Percentiles rank a stretch among this genome's conserved stretches.
phyloP scores from a whole-genome alignment of 768 basidiomycete genomes.

The Gautieria morchelliformis region DNA sequence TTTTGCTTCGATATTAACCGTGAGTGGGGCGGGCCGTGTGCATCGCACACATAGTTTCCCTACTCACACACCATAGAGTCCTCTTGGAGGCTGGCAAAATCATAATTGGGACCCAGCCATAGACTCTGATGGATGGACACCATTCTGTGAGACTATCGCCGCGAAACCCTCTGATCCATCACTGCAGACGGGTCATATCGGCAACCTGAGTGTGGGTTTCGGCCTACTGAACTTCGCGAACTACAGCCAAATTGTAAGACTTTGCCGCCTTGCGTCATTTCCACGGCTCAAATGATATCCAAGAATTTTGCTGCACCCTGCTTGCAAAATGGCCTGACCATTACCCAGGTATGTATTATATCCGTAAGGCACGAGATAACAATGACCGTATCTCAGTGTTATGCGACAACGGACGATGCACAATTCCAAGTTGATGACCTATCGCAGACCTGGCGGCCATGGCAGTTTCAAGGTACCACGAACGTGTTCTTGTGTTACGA shows the following conservation, averaged over 20 bases:
- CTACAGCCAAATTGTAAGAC: conserved; percentile 60
- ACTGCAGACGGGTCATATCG: conserved; percentile 9
- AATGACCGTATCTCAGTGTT: conserved; percentile 45
- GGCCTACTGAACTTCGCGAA: conserved; percentile 62
- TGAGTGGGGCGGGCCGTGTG: conserved; percentile 24
- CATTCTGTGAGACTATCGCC: conserved; percentile 3
- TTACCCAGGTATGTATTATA: not conserved
- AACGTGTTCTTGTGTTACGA: not conserved
- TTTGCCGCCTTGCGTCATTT: not conserved
- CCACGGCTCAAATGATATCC: not conserved
- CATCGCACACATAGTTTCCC: conserved; percentile 2
- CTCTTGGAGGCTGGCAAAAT: conserved; percentile 69
- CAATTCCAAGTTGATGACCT: conserved; percentile 54
- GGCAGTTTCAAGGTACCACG: conserved; percentile 57
- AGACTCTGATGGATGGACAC: not conserved
- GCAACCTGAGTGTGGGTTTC: conserved; percentile 43
- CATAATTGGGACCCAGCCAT: conserved; percentile 74
- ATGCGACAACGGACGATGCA: conserved; percentile 68
- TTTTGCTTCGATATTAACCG: conserved; percentile 61
- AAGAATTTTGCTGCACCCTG: not conserved
- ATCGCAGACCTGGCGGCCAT: conserved; percentile 73
- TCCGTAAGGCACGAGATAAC: too few species aligned
- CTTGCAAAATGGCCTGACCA: not conserved
- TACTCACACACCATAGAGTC: conserved; percentile 27
- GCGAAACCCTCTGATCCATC: conserved; percentile 2